These are phyloP conservation scores for Brettanomyces sp. DNA, from an alignment of 805 yeast species.

Conservation along the genomic window DNA sequence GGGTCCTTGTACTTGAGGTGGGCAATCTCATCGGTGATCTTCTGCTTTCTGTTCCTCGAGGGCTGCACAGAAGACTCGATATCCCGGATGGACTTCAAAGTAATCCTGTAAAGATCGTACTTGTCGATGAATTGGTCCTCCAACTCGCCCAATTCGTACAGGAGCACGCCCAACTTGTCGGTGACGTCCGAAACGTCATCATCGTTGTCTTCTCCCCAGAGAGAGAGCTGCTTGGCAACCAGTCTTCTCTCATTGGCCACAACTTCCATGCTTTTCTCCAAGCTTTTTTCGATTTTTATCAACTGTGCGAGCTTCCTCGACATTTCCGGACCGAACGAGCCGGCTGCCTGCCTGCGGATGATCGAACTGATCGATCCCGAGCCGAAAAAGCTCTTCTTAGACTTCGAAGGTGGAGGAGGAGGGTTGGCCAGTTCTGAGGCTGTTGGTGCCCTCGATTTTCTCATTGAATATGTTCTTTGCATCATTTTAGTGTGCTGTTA, in stretches of 20 bases:
- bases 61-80: conserved; percentile 98
- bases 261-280: conserved; percentile 87
- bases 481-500: conserved; percentile 30
- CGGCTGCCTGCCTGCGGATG: conserved; percentile 79
- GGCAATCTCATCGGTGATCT: conserved; percentile 95
- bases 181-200: conserved; percentile 96
- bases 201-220: conserved; percentile 98
- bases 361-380: conserved; percentile 57
- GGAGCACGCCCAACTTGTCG: conserved; percentile 91
- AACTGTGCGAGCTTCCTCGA: conserved; percentile 84
- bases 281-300: conserved; percentile 93
- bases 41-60: conserved; percentile 94
- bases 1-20: conserved; percentile 98
- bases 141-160: conserved; percentile 94
- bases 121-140: conserved; percentile 98
- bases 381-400: conserved; percentile 68
- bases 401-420: conserved; percentile 85
- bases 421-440: conserved; percentile 97
- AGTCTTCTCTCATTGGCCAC: conserved; percentile 91
- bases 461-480: conserved; percentile 98
- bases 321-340: conserved; percentile 89
- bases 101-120: conserved; percentile 96
- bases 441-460: conserved; percentile 93
- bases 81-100: conserved; percentile 88
- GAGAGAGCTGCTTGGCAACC: conserved; percentile 92